Evolutionary conservation across 345 rosid species (phyloP).

Genomic region (Brassica carinata): DNA sequence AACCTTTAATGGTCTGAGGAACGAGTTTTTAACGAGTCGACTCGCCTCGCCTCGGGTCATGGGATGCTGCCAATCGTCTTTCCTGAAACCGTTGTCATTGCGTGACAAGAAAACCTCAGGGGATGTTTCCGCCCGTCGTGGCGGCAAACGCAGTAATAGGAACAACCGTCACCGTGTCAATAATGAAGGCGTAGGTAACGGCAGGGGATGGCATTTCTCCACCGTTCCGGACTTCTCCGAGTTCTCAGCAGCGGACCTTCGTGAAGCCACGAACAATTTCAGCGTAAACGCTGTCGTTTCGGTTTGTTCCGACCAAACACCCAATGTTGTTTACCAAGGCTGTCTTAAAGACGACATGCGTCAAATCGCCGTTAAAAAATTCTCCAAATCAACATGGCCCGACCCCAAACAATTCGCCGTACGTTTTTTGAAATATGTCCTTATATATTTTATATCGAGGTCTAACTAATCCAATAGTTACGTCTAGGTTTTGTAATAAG

Average conservation of each 20-base stretch:
- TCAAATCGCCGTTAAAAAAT: constrained; percentile 81
- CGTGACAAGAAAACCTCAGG: constrained; percentile 26
- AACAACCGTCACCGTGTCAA: constrained; percentile 32
- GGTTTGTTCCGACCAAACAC: constrained; percentile 75
- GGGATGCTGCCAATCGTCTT: constrained; percentile 70
- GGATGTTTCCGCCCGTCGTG: constrained; percentile 13
- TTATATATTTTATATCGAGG: no score
- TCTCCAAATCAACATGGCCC: constrained; percentile 82
- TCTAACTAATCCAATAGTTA: no score
- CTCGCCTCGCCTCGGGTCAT: constrained; percentile 45
- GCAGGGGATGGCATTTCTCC: constrained; percentile 37
- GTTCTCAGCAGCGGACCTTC: constrained; percentile 75
- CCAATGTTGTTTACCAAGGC: constrained; percentile 82
- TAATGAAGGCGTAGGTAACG: neutral
- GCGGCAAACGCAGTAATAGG: constrained; percentile 28
- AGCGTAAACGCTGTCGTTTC: constrained; percentile 72
- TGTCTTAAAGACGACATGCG: constrained; percentile 52
- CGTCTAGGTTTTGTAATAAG: no score
- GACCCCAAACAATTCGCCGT: constrained; percentile 89
- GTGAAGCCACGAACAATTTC: constrained; percentile 82
- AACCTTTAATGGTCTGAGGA: constrained; percentile 16
- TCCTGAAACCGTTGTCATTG: constrained; percentile 38
- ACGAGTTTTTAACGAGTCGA: constrained; percentile 29
- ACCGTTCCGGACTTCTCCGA: constrained; percentile 53
- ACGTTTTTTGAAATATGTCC: constrained; percentile 3